Evolutionary conservation across 306 rosid species (phyloP), one percentile per base, ranked within the genome.

Genomic region (Potentilla sterilis): DNA sequence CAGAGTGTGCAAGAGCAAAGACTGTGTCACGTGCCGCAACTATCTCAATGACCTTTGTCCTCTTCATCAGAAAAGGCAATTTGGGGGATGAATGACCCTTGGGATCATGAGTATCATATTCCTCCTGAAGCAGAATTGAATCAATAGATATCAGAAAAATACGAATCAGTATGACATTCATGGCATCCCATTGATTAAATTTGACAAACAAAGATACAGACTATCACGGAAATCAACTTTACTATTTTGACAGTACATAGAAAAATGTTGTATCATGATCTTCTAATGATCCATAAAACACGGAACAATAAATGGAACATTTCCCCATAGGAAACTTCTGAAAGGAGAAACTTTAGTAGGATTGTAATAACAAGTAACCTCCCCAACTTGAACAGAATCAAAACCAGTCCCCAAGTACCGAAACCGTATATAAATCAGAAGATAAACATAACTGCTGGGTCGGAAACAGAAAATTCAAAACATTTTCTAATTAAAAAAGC

Each of bases 1-100:
- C 97, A 40, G 97, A 89, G 77, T 91, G 93, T 32, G 90, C 87
- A 21, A 91, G 90, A 57, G 93, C 92, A 71, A 91, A 91, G 52
- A 91, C 83, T 2, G 87, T 69, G 63, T 80, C 88, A 44, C 84
- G 88, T 13, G 97, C 93, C 11, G 97, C 92, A 14, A 91, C 97
- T 46, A 91, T 89, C 81, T 91, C 97, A 24, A 86, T 87, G 21
- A 91, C 85, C 81, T 84, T 91, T 10, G 89, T 83, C 52, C 97
- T 83, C 77, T 89, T 91, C 90, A 85, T 86, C 83, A 91, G 67
- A 70, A 91, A 91, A 75, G 92, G 90, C 81, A 89, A 86, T 9
- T 83, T 74, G 34, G 79, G 74, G 1, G 86, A 80, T 69, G 82
- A 79, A 48, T 69, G 84, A 24, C 87, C 75, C 83, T 91, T 89